These are phyloP conservation scores for Capsicum rhomboideum DNA, from an alignment of 257 asterid genomes.

Conservation along the genomic window DNA sequence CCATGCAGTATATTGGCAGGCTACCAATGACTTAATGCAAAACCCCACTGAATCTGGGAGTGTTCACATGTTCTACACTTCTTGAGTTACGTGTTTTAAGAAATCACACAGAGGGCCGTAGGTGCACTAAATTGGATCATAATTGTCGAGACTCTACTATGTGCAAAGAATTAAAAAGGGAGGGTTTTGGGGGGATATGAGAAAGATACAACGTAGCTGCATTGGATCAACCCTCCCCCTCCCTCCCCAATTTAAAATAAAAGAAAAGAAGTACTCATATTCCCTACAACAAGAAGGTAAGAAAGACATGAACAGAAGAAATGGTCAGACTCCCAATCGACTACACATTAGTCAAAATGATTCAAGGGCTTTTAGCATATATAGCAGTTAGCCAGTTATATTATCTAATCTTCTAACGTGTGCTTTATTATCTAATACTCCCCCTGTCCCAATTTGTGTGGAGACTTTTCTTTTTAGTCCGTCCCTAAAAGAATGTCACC, in stretches of 20 bases:
- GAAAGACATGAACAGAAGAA: background rate
- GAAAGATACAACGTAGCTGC: background rate
- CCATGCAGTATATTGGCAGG: background rate
- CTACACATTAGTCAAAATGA: background rate
- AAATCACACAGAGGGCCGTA: background rate
- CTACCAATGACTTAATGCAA: background rate
- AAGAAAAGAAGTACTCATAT: background rate
- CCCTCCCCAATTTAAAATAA: background rate
- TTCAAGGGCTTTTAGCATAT: background rate
- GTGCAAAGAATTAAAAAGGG: background rate
- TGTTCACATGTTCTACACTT: background rate
- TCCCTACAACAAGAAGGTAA: background rate
- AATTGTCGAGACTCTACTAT: background rate
- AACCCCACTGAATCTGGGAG: background rate
- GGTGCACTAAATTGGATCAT: background rate
- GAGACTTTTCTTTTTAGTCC: no score
- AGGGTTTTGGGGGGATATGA: background rate
- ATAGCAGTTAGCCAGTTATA: background rate
- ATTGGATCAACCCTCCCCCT: background rate
- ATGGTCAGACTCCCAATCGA: background rate
- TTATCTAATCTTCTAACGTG: background rate
- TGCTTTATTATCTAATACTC: background rate
- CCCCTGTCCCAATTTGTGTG: no score
- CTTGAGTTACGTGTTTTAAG: background rate
- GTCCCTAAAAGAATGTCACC: no score